These are phyloP conservation scores for Monosporascus cannonballus DNA, from an alignment of 2,329 filamentous ascomycete genomes.

Conservation along the genomic window DNA sequence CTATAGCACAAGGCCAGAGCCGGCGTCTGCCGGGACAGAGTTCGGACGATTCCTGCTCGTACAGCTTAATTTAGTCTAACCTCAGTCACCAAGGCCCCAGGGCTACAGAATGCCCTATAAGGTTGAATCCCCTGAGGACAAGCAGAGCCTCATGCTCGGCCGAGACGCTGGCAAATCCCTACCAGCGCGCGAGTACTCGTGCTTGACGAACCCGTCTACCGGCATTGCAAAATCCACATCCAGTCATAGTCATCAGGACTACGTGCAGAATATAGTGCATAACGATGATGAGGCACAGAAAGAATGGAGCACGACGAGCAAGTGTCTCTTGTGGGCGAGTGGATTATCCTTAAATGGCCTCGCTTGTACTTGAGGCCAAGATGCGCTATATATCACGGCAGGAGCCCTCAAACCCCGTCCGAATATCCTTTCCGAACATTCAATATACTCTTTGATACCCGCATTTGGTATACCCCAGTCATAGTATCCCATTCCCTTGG, in stretches of 20 bases:
- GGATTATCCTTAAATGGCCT: neutral
- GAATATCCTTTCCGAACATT: too few relatives aligned
- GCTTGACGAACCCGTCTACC: neutral
- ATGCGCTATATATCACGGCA: neutral
- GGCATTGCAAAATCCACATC: neutral
- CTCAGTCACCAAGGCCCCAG: neutral
- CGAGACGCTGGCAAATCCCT: neutral
- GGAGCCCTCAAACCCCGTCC: too few relatives aligned
- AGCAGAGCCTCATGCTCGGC: neutral
- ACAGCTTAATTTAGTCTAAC: too few relatives aligned
- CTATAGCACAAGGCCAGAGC: neutral
- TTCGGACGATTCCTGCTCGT: neutral
- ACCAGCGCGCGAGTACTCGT: neutral
- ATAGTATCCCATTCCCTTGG: neutral
- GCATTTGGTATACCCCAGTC: neutral
- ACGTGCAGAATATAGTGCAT: neutral
- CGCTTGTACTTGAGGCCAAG: neutral
- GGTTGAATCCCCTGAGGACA: neutral
- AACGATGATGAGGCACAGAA: neutral
- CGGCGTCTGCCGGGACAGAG: neutral
- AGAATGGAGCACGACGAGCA: neutral
- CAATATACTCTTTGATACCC: too few relatives aligned
- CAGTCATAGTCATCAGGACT: neutral
- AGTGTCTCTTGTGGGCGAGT: neutral
- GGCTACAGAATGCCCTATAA: neutral